Evolutionary conservation across 257 asterid genomes (phyloP).

Genomic region (Buddleja alternifolia): DNA sequence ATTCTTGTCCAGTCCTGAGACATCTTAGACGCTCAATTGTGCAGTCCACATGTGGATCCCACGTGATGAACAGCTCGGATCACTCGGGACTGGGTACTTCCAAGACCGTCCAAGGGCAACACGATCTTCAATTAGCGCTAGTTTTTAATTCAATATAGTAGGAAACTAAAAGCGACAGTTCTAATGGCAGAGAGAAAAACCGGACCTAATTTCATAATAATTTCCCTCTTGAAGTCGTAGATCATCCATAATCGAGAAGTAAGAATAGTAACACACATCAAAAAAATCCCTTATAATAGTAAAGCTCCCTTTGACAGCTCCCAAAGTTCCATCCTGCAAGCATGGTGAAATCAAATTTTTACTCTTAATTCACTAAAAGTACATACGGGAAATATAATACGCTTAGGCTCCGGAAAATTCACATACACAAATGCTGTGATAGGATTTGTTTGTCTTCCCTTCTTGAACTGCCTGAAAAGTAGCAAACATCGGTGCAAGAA

Average conservation of each 20-base stretch:
- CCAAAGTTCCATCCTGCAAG: constrained; percentile 90
- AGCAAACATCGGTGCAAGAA: constrained; percentile 78
- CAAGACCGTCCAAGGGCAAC: too few species aligned
- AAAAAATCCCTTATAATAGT: constrained; percentile 73
- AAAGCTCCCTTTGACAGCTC: constrained; percentile 63
- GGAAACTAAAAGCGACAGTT: constrained; percentile 8
- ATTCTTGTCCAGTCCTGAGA: too few species aligned
- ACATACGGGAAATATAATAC: neutral
- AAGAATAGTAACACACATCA: constrained; percentile 76
- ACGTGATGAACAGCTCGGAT: too few species aligned
- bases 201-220: constrained; percentile 82
- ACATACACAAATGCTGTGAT: constrained; percentile 78
- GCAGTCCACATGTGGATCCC: too few species aligned
- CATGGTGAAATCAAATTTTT: constrained; percentile 14
- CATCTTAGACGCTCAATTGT: too few species aligned
- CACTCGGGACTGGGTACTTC: too few species aligned
- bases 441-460: constrained; percentile 63
- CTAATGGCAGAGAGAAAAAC: constrained; percentile 18
- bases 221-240: constrained; percentile 59
- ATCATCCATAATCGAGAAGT: constrained; percentile 80
- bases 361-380: constrained; percentile 20
- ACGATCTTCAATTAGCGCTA: too few species aligned
- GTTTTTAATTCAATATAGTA: too few species aligned
- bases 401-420: constrained; percentile 2
- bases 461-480: constrained; percentile 85